These are phyloP conservation scores for Millerozyma acaciae DNA, from an alignment of 805 yeast genomes.

Conservation along the genomic window DNA sequence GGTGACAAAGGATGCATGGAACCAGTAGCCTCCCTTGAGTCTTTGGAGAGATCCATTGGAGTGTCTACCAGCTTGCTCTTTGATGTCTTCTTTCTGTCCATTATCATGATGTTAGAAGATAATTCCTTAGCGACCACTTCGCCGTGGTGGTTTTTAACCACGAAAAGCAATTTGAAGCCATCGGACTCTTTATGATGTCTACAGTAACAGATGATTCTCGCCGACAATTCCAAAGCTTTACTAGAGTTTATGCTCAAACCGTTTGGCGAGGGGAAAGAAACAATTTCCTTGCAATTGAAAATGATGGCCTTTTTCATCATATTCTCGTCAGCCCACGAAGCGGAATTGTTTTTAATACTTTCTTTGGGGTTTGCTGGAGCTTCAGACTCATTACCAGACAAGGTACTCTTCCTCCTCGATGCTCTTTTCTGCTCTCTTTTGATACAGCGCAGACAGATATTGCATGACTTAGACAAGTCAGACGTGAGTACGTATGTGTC, in stretches of 20 bases:
- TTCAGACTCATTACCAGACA: slow-evolving; percentile 7
- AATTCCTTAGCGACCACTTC: slow-evolving; percentile 67
- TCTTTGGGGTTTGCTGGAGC: slow-evolving; percentile 9
- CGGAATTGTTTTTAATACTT: slow-evolving; percentile 50
- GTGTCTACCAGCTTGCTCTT: slow-evolving; percentile 12
- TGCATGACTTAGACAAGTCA: slow-evolving; percentile 47
- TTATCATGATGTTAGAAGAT: slow-evolving; percentile 78
- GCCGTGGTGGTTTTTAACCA: slow-evolving; percentile 58
- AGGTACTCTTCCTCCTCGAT: slow-evolving; percentile 79
- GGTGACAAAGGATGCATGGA: slow-evolving; percentile 50
- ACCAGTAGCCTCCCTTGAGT: slow-evolving; percentile 4
- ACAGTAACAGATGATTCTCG: slow-evolving; percentile 92
- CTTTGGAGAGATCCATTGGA: slow-evolving; percentile 15
- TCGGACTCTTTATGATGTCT: slow-evolving; percentile 88
- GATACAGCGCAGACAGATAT: slow-evolving; percentile 84
- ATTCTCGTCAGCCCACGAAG: slow-evolving; percentile 71
- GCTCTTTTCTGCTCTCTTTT: slow-evolving; percentile 94
- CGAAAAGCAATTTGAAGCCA: slow-evolving; percentile 75
- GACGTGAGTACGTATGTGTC: slow-evolving; percentile 80
- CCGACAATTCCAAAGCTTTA: slow-evolving; percentile 46
- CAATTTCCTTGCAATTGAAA: slow-evolving; percentile 86
- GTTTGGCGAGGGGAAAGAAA: slow-evolving; percentile 64
- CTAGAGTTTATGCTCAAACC: slow-evolving; percentile 29
- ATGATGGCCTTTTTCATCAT: slow-evolving; percentile 79
- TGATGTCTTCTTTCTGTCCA: slow-evolving; percentile 81